These are phyloP conservation scores for Podaxis rugospora DNA, from an alignment of 768 basidiomycete genomes.

Conservation along the genomic window DNA sequence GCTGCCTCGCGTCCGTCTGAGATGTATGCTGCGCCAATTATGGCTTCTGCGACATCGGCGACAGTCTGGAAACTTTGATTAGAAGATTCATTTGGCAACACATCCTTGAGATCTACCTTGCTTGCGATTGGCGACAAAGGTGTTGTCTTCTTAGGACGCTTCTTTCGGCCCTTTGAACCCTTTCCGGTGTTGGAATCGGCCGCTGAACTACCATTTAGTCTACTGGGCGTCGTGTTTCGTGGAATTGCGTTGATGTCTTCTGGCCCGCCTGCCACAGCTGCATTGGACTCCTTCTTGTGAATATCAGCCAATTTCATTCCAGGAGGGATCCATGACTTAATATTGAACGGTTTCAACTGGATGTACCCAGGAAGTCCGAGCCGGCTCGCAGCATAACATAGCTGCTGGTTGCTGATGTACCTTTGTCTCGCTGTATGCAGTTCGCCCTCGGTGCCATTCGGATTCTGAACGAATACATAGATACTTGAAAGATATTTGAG, in stretches of 20 bases:
- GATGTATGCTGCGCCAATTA: slow-evolving; percentile 78
- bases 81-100: neutral
- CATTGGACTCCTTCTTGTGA: slow-evolving; percentile 1
- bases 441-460: slow-evolving; percentile 58
- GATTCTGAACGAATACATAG: slow-evolving; percentile 69
- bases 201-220: neutral
- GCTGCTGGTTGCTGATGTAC: slow-evolving; percentile 70
- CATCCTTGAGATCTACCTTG: slow-evolving; percentile 45
- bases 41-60: slow-evolving; percentile 82
- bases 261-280: slow-evolving; percentile 6
- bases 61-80: slow-evolving; percentile 45
- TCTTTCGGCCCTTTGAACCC: neutral
- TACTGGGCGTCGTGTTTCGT: neutral
- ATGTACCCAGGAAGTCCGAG: slow-evolving; percentile 69
- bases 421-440: slow-evolving; percentile 63
- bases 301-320: slow-evolving; percentile 7
- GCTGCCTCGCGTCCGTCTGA: slow-evolving; percentile 68
- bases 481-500: slow-evolving; percentile 75
- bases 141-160: slow-evolving; percentile 2
- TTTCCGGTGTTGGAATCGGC: neutral
- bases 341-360: slow-evolving; percentile 64
- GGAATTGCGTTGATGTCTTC: neutral
- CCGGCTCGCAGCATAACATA: slow-evolving; percentile 51
- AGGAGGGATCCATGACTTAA: slow-evolving; percentile 54
- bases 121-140: slow-evolving; percentile 1